Evolutionary conservation across 1,139 yeast genomes (phyloP), one percentile per base, ranked within the genome.

Genomic region (Candida labiduridarum): DNA sequence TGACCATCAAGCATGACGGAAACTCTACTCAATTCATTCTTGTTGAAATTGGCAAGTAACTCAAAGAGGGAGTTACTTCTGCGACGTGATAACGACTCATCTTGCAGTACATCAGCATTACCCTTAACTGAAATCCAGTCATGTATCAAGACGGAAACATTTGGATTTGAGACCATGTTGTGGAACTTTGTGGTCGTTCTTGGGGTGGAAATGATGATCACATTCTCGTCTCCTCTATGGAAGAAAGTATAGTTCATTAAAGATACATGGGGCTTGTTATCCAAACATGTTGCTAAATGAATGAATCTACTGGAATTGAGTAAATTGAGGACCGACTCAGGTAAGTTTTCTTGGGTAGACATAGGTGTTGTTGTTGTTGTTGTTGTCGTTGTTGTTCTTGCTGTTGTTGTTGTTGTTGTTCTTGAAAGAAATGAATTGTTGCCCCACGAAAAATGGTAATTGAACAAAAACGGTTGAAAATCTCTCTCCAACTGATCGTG

Each of bases 221-320:
- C 76, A 6, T 77, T 77, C 4, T 65, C 62, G 41, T 71, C 77
- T 50, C 66, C 63, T 27, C 68, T 66, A 39, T 67, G 68, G 60
- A 68, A 80, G 44, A 83, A 89, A 4, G 94, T 84, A 65, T 88
- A 91, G 67, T 89, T 91, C 97, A 91, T 91, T 58, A 91, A 77
- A 11, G 94, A 81, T 2, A 90, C 96, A 58, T 91, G 95, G 7
- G 97, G 97, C 33, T 79, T 63, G 51, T 85, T 79, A 47, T 84
- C 71, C 46, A 77, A 69, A 52, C 88, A 81, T 1, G 97, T 91
- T 8, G 92, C 97, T 48, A 91, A 75, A 66, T 91, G 97, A 41
- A 91, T 81, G 65, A 84, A 85, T 54, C 85, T 77, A 15, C 88
- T 84, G 9, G 80, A 74, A 51, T 81, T 74, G 41, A 87, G 71